phyloP scores from a whole-genome alignment of 2,329 filamentous ascomycete genomes.

The Talaromyces sp. region DNA sequence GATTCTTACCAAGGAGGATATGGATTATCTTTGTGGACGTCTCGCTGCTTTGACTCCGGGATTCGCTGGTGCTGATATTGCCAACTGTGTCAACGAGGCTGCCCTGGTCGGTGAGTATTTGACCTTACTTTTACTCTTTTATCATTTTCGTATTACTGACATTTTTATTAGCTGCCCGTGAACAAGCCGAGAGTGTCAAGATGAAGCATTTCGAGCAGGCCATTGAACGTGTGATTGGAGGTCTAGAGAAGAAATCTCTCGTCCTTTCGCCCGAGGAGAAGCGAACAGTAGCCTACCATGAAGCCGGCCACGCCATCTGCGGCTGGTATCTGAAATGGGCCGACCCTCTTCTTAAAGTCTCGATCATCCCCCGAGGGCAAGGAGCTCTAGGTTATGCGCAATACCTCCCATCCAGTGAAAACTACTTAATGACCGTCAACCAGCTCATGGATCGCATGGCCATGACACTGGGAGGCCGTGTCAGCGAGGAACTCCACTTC shows the following conservation, averaged over 20 bases:
- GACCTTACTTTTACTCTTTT: background rate
- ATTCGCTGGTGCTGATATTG: conserved; percentile 96
- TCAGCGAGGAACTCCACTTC: conserved; percentile 95
- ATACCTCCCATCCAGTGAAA: conserved; percentile 86
- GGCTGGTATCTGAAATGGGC: conserved; percentile 96
- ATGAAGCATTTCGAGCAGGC: conserved; percentile 95
- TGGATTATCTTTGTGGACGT: conserved; percentile 80
- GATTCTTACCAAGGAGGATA: conserved; percentile 86
- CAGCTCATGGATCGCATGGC: conserved; percentile 99
- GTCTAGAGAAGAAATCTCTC: conserved; percentile 93
- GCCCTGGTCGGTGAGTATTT: conserved; percentile 75
- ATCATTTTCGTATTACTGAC: conserved; percentile 35
- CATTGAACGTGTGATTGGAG: conserved; percentile 94
- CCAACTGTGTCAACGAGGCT: conserved; percentile 97
- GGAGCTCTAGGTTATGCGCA: conserved; percentile 94
- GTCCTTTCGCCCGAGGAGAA: conserved; percentile 93
- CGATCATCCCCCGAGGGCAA: conserved; percentile 93
- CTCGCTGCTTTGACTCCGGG: conserved; percentile 89
- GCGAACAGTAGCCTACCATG: conserved; percentile 93
- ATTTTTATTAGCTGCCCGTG: conserved; percentile 64
- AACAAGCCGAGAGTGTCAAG: conserved; percentile 70
- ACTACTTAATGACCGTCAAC: conserved; percentile 90
- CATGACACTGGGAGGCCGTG: conserved; percentile 93
- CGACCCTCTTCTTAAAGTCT: conserved; percentile 96
- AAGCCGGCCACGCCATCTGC: conserved; percentile 96